Conservation (phyloP, 1,284 basidiomycete species). For the Porodaedalea pini region DNA sequence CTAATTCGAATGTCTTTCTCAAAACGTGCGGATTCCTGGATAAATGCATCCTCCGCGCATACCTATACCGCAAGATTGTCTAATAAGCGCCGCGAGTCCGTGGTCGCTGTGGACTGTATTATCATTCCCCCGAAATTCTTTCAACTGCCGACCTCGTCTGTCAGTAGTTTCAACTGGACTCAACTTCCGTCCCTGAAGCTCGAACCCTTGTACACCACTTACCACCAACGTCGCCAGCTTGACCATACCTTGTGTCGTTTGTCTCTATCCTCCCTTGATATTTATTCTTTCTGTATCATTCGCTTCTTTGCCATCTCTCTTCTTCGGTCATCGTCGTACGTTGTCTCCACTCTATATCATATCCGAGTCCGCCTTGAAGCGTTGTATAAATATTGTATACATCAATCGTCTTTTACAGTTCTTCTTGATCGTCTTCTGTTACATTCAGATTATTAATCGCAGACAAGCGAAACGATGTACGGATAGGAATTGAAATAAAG, state of each 20-base stretch:
- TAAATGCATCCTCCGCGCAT: background rate
- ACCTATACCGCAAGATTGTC: background rate
- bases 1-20: background rate
- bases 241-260: background rate
- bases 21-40: background rate
- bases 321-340: background rate
- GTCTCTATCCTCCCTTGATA: background rate
- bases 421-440: too few relatives aligned
- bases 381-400: too few relatives aligned
- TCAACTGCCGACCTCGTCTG: too few relatives aligned
- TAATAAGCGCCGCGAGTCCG: constrained; percentile 12
- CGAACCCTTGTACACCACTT: background rate
- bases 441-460: too few relatives aligned
- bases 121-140: too few relatives aligned
- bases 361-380: too few relatives aligned
- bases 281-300: background rate
- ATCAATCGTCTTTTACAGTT: too few relatives aligned
- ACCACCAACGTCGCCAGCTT: background rate
- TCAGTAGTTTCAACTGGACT: background rate
- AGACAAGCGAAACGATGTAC: too few relatives aligned
- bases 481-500: too few relatives aligned
- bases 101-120: constrained; percentile 14
- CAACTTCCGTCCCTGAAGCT: background rate
- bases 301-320: background rate
- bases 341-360: too few relatives aligned